Conservation (phyloP, 257 asterid genomes). For the Lycium ferocissimum region DNA sequence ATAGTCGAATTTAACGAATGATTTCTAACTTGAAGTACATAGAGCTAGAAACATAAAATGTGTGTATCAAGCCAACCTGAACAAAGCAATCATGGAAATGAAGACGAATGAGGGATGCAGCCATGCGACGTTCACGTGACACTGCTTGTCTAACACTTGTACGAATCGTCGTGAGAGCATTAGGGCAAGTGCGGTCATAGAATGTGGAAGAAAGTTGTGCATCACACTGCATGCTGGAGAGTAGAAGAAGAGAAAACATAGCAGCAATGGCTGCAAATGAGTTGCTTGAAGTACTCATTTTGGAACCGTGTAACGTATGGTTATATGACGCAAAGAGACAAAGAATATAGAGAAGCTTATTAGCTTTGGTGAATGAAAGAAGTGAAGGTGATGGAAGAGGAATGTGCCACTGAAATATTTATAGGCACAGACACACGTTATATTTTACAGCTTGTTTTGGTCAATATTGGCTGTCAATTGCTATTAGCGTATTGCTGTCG, state of each 20-base stretch:
- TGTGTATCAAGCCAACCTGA: background rate
- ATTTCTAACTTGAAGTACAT: background rate
- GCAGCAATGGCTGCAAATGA: background rate
- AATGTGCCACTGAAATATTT: background rate
- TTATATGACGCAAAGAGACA: background rate
- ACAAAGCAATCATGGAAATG: slow-evolving; percentile 14
- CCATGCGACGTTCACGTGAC: background rate
- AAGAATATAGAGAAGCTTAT: background rate
- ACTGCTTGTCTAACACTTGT: background rate
- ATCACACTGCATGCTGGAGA: slow-evolving; percentile 11
- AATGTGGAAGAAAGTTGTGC: slow-evolving; percentile 23
- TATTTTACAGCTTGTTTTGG: background rate
- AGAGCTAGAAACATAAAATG: background rate
- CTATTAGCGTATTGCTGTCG: too few species aligned
- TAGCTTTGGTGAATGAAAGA: background rate
- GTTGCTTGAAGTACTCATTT: background rate
- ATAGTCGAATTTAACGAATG: background rate
- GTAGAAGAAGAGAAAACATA: background rate
- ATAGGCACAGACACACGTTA: background rate
- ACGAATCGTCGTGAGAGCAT: background rate
- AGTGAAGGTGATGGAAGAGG: background rate
- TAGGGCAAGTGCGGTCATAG: background rate
- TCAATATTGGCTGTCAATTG: too few species aligned
- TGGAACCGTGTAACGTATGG: background rate
- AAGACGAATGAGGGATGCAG: background rate